A percentile compares a stretch with the other conserved stretches of the same genome.
Evolutionary conservation across 176 grass and related monocot genomes (phyloP).

Genomic region (Oryza meyeriana): DNA sequence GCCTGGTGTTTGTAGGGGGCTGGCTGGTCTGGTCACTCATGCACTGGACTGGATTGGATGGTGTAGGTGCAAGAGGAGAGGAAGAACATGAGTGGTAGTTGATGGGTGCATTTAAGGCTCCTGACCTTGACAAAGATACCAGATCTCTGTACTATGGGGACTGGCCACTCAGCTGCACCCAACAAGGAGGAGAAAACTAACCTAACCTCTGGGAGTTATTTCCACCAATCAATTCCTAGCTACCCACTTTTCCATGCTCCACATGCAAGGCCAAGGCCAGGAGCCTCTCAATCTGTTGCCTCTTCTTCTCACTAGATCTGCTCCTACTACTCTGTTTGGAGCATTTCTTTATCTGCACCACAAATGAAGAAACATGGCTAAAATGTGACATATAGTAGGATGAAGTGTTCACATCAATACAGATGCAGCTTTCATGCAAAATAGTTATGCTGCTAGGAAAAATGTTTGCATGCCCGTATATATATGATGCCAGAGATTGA

Average conservation of each 20-base stretch:
- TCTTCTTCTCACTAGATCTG: not conserved
- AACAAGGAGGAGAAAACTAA: conserved; percentile 27
- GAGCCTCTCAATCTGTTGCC: not conserved
- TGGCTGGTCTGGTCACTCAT: not conserved
- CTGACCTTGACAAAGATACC: conserved; percentile 33
- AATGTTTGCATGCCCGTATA: not conserved
- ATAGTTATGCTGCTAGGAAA: not conserved
- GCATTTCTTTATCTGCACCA: conserved; percentile 1
- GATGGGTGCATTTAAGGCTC: conserved; percentile 27
- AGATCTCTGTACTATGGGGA: conserved; percentile 15
- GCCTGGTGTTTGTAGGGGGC: not conserved
- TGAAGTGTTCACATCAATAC: not conserved
- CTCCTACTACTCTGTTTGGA: not conserved
- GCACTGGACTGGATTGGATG: not conserved
- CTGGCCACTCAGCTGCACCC: conserved; percentile 12
- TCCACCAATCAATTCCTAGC: conserved; percentile 44
- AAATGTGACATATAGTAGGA: not conserved
- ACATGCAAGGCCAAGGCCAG: not conserved
- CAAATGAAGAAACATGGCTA: not conserved
- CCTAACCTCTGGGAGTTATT: conserved; percentile 25
- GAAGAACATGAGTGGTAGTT: conserved; percentile 6
- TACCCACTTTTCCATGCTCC: conserved; percentile 9
- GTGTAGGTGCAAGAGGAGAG: not conserved
- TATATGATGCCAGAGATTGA: not conserved
- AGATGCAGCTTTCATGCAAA: not conserved